phyloP scores from a whole-genome alignment of 495 filamentous ascomycete species.

The Xylaria palmicola region DNA sequence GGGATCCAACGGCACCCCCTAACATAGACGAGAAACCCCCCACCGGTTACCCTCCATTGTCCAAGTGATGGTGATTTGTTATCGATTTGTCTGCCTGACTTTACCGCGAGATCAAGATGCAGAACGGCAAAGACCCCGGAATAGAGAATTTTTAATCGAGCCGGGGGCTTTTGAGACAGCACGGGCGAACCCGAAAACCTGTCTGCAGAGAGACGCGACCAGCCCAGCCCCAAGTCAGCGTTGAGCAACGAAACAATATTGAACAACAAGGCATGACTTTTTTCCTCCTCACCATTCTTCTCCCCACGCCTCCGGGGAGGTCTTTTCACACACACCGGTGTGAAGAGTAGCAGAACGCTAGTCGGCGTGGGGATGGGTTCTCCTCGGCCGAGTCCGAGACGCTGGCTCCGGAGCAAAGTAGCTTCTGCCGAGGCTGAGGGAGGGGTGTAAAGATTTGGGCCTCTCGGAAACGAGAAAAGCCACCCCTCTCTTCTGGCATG shows the following conservation, averaged over 20 bases:
- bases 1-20: conserved; percentile 26
- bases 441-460: conserved; percentile 3
- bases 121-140: conserved; percentile 22
- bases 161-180: conserved; percentile 37
- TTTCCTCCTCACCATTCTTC: conserved; percentile 24
- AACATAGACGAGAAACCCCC: conserved; percentile 21
- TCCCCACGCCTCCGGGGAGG: conserved; percentile 29
- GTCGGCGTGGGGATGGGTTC: conserved; percentile 32
- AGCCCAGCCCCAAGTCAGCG: conserved; percentile 37
- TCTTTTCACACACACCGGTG: conserved; percentile 16
- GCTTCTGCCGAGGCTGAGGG: conserved; percentile 35
- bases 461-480: neutral
- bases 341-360: conserved; percentile 26
- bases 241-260: conserved; percentile 16
- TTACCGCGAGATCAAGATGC: conserved; percentile 18
- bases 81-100: conserved; percentile 12
- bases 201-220: conserved; percentile 47
- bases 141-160: conserved; percentile 28
- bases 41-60: conserved; percentile 28
- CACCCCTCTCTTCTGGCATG: conserved; percentile 27
- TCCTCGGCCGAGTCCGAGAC: conserved; percentile 53
- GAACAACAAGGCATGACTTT: conserved; percentile 7
- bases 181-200: conserved; percentile 37
- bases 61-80: conserved; percentile 20
- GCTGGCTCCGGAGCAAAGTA: conserved; percentile 57